Evolutionary conservation across 2,329 filamentous ascomycete species (phyloP), one percentile per base, ranked within the genome.

Genomic region (Penicillium frequentans): DNA sequence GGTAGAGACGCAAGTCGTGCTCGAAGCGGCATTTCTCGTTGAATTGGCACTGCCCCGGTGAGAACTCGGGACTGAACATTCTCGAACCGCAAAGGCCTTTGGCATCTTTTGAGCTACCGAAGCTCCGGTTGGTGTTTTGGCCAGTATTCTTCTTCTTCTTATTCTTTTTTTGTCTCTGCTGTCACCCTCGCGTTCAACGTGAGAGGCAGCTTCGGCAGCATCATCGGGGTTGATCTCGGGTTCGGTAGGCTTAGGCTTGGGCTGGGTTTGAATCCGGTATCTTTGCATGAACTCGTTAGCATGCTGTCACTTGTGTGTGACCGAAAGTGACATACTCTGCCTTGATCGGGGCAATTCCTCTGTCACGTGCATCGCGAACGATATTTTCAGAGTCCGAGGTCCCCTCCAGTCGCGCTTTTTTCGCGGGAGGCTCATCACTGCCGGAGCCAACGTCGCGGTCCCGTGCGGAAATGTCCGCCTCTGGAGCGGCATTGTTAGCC

Each of bases 1-100:
- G 79, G 70, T 99, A 99, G 70, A 86, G 88, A 61, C 95, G 86
- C 46, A 99, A 77, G 68, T 97, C 86, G 70, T 99, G 95, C 67
- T 88, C 86, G 64, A 88, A 86, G 63, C 86, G 90, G 79, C 95
- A 99, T 60, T 85, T 86, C 31, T 91, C 88, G 26, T 90, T 93
- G 66, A 88, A 96, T 49, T 79, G 83, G 75, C 95, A 98, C 26
- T 86, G 78, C 21, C 71, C 72, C 0, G 92, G 90, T 3, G 91
- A 93, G 73, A 96, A 96, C 71, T 98, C 93, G 37, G 89, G 81
- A 60, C 80, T 83, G 67, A 86, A 83, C 19, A 85, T 84, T 59
- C 90, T 83, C 52, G 87, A 91, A 66, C 86, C 85, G 76, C 93
- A 98, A 9, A 98, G 83, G 42, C 85, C 85, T 54, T 93, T 82